Evolutionary conservation across 1,284 basidiomycete genomes (phyloP), one percentile per base, ranked within the genome.

Genomic region (Caloboletus firmus): DNA sequence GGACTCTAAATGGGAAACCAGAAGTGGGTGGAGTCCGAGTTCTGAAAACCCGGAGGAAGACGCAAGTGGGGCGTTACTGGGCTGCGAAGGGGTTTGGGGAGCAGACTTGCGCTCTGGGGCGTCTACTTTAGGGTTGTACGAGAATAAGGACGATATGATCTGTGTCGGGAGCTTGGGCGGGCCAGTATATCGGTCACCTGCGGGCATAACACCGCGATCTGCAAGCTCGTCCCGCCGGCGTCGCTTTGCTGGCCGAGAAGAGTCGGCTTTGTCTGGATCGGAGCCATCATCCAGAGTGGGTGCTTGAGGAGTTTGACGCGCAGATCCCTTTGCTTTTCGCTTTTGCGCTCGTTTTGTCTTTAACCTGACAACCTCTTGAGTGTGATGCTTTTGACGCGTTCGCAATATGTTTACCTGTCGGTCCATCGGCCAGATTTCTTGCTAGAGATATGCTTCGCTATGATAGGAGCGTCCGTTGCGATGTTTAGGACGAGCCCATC

Each of bases 121-220:
- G 18, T 83, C 78, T 26, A 90, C 69, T 70, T 81, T 84, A 9
- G 86, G 91, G 64, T 91, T 92, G 56, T 83, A 91, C 1, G 92
- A 86, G 76, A 98, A 98, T 4, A 98, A 79, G 4, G 93, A 95
- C 0, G 95, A 97, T 61, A 97, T 93, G 57, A 95, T 78, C 66
- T 95, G 91, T 5, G 81, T 77, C 6, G 77, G 74, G 42, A 73
- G 74, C 39, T 72, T 64, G 57, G 67, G 52, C 61, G 70, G 59
- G 57, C 65, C 57, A 60, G 62, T 54, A 59, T 68, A 61, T 41
- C 60, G 56, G 35, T 60, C 59, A 20, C 49, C 41, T 28, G 67
- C 30, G 13, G 53, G 40, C 32, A 60, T 43, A 55, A 35, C 31
- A 26, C 59, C 49, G 62, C 45, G 53, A 51, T 58, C 52, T 34